Evolutionary conservation across 2,329 filamentous ascomycete genomes (phyloP).

Genomic region (Thelonectria rubi): DNA sequence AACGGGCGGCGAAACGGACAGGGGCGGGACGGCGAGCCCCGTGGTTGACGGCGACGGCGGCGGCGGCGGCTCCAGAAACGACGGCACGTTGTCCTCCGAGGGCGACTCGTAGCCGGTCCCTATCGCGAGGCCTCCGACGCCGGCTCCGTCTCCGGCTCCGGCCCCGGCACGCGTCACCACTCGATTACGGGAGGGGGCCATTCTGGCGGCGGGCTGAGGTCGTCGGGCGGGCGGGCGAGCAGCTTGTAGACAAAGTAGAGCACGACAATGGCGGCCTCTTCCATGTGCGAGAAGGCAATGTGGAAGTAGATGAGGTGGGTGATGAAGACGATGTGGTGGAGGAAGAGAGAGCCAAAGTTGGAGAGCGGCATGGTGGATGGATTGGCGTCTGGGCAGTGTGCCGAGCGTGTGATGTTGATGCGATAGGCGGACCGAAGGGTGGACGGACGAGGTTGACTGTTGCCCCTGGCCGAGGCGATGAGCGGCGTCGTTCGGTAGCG

Average conservation of each 20-base stretch:
- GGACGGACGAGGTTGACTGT: neutral
- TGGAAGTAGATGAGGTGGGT: constrained; percentile 63
- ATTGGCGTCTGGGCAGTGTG: no score
- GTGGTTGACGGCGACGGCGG: constrained; percentile 9
- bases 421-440: neutral
- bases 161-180: constrained; percentile 32
- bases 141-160: constrained; percentile 13
- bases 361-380: constrained; percentile 56
- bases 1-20: constrained; percentile 6
- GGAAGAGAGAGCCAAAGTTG: constrained; percentile 61
- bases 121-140: constrained; percentile 17
- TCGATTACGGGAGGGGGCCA: constrained; percentile 48
- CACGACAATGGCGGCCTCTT: constrained; percentile 56
- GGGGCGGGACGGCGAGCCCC: neutral
- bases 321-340: constrained; percentile 63
- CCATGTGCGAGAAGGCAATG: constrained; percentile 59
- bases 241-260: constrained; percentile 61
- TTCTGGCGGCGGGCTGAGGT: constrained; percentile 49
- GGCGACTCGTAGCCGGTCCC: constrained; percentile 51
- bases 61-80: constrained; percentile 40
- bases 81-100: constrained; percentile 45
- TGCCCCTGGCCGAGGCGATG: neutral
- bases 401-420: neutral
- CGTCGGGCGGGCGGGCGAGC: constrained; percentile 57
- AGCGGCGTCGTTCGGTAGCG: neutral